phyloP scores from a whole-genome alignment of 2,329 filamentous ascomycete genomes.

The Chrysoporthe austroafricana region DNA sequence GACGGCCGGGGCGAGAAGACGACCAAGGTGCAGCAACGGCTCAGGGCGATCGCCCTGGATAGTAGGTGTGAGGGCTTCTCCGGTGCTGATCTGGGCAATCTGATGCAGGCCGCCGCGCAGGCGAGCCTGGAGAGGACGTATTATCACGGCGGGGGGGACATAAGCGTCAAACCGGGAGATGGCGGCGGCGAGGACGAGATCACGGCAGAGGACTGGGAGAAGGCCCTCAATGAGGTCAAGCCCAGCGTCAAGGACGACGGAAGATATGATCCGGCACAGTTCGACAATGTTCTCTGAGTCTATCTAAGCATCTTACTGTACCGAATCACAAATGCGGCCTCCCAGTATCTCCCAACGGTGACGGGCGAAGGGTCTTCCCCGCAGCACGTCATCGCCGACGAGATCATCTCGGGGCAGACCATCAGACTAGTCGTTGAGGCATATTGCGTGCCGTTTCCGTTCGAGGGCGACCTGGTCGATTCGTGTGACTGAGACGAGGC shows the following conservation, averaged over 20 bases:
- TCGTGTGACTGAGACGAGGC: background rate
- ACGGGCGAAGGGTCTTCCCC: background rate
- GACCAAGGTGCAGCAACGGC: conserved; percentile 26
- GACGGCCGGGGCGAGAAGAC: conserved; percentile 23
- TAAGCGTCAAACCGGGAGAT: conserved; percentile 29
- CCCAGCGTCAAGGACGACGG: conserved; percentile 53
- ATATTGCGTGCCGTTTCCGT: too few species aligned
- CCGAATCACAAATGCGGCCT: background rate
- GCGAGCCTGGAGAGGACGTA: conserved; percentile 42
- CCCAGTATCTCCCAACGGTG: background rate
- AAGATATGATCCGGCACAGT: conserved; percentile 41
- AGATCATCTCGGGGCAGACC: too few species aligned
- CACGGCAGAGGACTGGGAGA: conserved; percentile 54
- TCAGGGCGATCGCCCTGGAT: conserved; percentile 70
- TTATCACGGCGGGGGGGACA: conserved; percentile 24
- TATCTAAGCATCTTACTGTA: background rate
- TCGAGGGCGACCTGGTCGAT: too few species aligned
- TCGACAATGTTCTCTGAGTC: conserved; percentile 18
- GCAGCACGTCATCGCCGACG: background rate
- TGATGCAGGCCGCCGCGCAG: conserved; percentile 46
- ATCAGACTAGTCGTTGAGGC: too few species aligned
- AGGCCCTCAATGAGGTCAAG: conserved; percentile 51
- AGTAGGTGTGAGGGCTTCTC: conserved; percentile 76
- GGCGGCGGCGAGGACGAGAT: conserved; percentile 41
- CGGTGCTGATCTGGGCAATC: conserved; percentile 64